Base-by-base conservation (phyloP, 768 basidiomycete species). In the Termitomyces sp. region DNA sequence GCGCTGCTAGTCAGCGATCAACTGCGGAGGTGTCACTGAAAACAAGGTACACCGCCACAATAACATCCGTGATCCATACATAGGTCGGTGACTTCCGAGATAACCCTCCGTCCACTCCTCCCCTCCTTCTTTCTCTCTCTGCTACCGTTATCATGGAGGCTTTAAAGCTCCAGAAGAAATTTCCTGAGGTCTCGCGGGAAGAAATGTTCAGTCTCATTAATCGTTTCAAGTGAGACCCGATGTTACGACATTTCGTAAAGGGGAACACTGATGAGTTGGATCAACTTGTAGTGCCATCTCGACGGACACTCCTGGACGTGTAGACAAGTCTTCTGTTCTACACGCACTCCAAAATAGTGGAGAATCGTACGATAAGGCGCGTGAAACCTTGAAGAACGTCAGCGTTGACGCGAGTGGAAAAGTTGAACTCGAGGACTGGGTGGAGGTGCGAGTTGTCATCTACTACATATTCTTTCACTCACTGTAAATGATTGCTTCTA, bases 351-450 rank as follows among this genome's bases (percentile, higher is more conserved):
- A 96, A 69, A 73, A 84, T 17, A 84, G 83, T 43, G 96, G 96
- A 57, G 86, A 95, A 71, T 92, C 92, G 1, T 98, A 98, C 69
- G 96, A 98, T 77, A 79, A 87, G 65, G 94, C 88, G 4, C 79
- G 92, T 67, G 92, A 93, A 74, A 92, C 96, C 0, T 79, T 99
- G 73, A 99, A 99, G 77, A 84, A 88, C 66, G 96, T 98, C 70
- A 91, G 88, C 61, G 87, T 98, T 54, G 96, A 98, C 73, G 89
- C 96, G 5, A 93, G 91, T 73, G 96, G 97, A 49, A 93, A 94
- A 73, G 88, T 99, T 61, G 97, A 98, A 74, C 78, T 98, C 61
- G 97, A 98, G 67, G 97, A 98, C 71, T 99, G 94, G 89, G 96
- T 98, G 49, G 96, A 98, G 85, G 91, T 96, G 65, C 62, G 85